Evolutionary conservation across 768 basidiomycete species (phyloP), one percentile per base, ranked within the genome.

Genomic region (Pulveroboletus sp.): DNA sequence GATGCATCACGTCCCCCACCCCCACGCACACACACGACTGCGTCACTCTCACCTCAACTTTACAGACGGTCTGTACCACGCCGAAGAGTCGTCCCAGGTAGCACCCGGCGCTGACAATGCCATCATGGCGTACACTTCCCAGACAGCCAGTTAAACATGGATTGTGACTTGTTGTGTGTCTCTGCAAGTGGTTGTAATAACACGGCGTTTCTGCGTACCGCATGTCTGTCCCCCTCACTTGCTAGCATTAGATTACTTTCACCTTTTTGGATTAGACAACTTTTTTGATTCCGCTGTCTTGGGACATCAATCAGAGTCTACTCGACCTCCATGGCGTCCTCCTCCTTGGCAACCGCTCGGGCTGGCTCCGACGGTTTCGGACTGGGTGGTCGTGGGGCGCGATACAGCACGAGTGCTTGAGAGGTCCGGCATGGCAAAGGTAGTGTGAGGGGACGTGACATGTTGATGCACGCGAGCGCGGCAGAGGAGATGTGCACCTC

Each of bases 1-100:
- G 60, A 85, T 90, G 84, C 87, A 89, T 57, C 87, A 88, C 54
- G 84, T 89, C 38, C 84, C 87, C 2, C 87, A 88, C 54, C 85
- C 87, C 2, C 87, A 88, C 49, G 84, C 85, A 1, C 86, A 89
- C 57, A 82, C 86, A 0, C 78, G 85, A 29, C 84, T 86, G 53
- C 87, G 84, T 53, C 82, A 84, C 57, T 75, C 78, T 4, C 73
- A 76, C 50, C 53, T 82, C 35, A 73, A 72, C 57, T 76, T 76
- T 49, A 58, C 72, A n/a, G 70, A 72, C 45, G 53, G 59, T 20
- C 61, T 72, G 48, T 73, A 75, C 47, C 58, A 71, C 33, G 57
- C 60, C 46, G 52, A 63, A 44, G 59, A 66, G 31, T 29, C 58
- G 27, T 35, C 65, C 17, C 61, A 63, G 56, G 57, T 59, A 31